These are phyloP conservation scores for Lantana camara DNA, from an alignment of 257 asterid genomes.

Conservation along the genomic window DNA sequence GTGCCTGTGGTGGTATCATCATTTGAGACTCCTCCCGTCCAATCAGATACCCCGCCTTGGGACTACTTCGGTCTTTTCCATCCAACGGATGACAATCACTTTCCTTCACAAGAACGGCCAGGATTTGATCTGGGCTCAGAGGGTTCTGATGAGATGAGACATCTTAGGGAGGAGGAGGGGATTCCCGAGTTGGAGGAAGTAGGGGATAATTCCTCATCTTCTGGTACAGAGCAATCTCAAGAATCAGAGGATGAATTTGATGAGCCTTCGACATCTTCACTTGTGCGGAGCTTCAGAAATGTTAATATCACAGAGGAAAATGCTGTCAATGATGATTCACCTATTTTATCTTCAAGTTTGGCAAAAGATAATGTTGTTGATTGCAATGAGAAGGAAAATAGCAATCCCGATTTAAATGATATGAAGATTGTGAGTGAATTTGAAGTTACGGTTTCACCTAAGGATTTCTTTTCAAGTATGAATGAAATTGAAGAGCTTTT, in stretches of 20 bases:
- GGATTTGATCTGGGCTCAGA: slow-evolving; percentile 23
- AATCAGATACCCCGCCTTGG: slow-evolving; percentile 56
- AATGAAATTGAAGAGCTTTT: slow-evolving; percentile 60
- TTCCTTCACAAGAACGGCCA: slow-evolving; percentile 38
- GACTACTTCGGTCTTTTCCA: slow-evolving; percentile 59
- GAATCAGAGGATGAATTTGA: slow-evolving; percentile 69
- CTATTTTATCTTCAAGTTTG: slow-evolving; percentile 25
- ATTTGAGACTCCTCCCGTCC: slow-evolving; percentile 11
- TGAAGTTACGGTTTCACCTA: slow-evolving; percentile 47
- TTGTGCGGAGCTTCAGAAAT: slow-evolving; percentile 62
- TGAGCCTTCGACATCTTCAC: slow-evolving; percentile 58
- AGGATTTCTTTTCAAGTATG: slow-evolving; percentile 58
- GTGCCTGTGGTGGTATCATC: slow-evolving; percentile 30
- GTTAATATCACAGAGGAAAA: slow-evolving; percentile 46
- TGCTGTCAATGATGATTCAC: slow-evolving; percentile 23
- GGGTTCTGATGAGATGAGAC: slow-evolving; percentile 25
- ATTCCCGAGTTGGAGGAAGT: slow-evolving; percentile 43
- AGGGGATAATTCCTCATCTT: slow-evolving; percentile 35
- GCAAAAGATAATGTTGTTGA: too few relatives aligned
- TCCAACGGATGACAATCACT: slow-evolving; percentile 41
- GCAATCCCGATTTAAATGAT: slow-evolving; percentile 41
- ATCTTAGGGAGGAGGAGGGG: slow-evolving; percentile 34
- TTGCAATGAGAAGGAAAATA: slow-evolving; percentile 36
- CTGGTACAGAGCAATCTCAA: slow-evolving; percentile 44
- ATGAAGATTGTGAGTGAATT: slow-evolving; percentile 36